phyloP scores from a whole-genome alignment of 2,329 filamentous ascomycete species.

The Apiospora sp. region DNA sequence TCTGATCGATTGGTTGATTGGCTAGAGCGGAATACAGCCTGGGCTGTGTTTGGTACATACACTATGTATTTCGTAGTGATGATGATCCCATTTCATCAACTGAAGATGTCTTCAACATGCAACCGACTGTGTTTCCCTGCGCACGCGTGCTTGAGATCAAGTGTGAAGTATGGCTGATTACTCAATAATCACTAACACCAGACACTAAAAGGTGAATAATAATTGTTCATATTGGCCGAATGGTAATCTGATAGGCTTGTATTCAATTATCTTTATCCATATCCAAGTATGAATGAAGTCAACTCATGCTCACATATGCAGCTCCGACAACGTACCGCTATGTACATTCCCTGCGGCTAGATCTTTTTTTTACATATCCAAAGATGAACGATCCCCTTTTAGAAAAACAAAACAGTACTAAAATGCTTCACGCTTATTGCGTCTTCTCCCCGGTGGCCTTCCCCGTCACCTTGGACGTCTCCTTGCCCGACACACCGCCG shows the following conservation, averaged over 20 bases:
- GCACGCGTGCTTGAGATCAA: neutral
- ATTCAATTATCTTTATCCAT: neutral
- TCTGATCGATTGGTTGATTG: neutral
- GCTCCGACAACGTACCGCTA: neutral
- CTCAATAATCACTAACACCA: neutral
- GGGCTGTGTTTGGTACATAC: neutral
- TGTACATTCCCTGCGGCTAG: neutral
- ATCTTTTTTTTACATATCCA: neutral
- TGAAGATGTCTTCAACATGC: neutral
- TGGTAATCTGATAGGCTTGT: neutral
- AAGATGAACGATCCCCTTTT: neutral
- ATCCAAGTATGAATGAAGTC: neutral
- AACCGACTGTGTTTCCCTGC: neutral
- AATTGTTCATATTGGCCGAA: too few relatives aligned
- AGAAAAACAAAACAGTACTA: neutral
- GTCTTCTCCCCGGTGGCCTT: neutral
- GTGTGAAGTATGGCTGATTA: neutral
- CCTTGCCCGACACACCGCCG: neutral
- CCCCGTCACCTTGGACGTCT: constrained; percentile 10
- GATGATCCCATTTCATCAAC: neutral
- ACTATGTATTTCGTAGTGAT: constrained; percentile 20
- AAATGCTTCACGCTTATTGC: neutral
- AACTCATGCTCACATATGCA: neutral
- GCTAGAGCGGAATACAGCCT: constrained; percentile 27
- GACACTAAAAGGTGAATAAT: neutral